A percentile compares a stretch with the other conserved stretches of the same genome.
Conservation (phyloP, 2,329 filamentous ascomycete genomes). For the Plectosphaerella sp. region DNA sequence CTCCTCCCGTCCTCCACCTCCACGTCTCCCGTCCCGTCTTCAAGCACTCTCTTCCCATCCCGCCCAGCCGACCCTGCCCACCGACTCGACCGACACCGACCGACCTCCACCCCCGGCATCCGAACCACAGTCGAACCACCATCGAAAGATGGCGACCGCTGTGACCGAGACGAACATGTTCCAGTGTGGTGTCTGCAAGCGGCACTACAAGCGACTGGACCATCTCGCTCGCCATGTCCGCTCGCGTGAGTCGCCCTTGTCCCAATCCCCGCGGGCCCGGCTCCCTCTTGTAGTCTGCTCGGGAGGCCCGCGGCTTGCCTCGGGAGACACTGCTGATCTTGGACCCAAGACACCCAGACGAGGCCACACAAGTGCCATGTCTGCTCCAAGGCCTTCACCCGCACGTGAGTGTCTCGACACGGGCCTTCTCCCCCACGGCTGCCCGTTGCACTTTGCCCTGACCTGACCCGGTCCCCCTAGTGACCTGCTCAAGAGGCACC, state of each 20-base stretch:
- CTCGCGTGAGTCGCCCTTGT: constrained; percentile 19
- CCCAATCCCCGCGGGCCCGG: not conserved
- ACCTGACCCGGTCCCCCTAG: constrained; percentile 10
- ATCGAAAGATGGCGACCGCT: not conserved
- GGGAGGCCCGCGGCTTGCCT: too few relatives aligned
- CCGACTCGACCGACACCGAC: too few relatives aligned
- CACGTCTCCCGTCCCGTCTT: not conserved
- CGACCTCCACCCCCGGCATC: too few relatives aligned
- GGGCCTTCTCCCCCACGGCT: not conserved
- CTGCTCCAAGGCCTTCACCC: constrained; percentile 22
- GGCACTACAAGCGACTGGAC: constrained; percentile 22
- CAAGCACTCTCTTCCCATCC: not conserved
- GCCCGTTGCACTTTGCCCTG: too few relatives aligned
- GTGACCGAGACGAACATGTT: constrained; percentile 8
- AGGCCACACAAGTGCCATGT: constrained; percentile 23
- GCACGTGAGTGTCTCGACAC: constrained; percentile 16
- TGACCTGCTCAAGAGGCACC: constrained; percentile 20
- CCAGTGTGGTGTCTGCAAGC: constrained; percentile 21
- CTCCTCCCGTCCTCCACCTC: not conserved
- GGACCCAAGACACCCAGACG: constrained; percentile 20
- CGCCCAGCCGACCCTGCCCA: too few relatives aligned
- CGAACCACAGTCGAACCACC: too few relatives aligned
- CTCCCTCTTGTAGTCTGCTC: too few relatives aligned
- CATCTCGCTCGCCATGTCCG: constrained; percentile 26
- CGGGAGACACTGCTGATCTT: not conserved